These are phyloP conservation scores for Pyracantha coccinea DNA, from an alignment of 331 rosid genomes.

Conservation along the genomic window DNA sequence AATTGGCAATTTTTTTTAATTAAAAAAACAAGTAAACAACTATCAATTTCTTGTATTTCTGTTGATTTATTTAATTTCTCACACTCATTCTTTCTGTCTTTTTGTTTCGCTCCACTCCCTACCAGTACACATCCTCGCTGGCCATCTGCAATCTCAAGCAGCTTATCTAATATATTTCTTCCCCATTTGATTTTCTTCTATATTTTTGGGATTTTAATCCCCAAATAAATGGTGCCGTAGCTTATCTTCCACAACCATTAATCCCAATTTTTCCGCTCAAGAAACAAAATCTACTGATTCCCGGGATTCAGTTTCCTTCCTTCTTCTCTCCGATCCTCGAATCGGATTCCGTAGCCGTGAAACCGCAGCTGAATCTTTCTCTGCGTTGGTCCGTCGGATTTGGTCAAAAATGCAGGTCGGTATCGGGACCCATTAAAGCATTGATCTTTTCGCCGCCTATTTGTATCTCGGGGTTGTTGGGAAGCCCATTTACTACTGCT, in stretches of 20 bases:
- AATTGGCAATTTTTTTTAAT: no score
- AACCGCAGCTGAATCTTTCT: constrained; percentile 6
- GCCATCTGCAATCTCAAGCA: constrained; percentile 15
- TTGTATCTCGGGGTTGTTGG: constrained; percentile 3
- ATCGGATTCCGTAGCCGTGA: not conserved
- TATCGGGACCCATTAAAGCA: constrained; percentile 13
- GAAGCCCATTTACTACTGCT: constrained; percentile 19
- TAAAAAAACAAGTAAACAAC: not conserved
- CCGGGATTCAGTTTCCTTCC: not conserved
- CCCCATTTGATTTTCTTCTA: not conserved
- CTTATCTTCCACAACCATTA: not conserved
- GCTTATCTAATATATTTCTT: constrained; percentile 8
- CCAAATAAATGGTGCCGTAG: not conserved
- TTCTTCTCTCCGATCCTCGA: constrained; percentile 1
- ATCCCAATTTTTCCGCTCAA: not conserved
- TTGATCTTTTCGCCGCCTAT: constrained; percentile 14
- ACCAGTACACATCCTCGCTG: constrained; percentile 23
- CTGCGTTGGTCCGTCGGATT: constrained; percentile 29
- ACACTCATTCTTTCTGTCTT: constrained; percentile 31
- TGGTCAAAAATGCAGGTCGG: constrained; percentile 26
- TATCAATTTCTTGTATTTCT: not conserved
- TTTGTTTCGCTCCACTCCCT: constrained; percentile 22
- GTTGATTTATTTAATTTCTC: not conserved
- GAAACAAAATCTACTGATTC: not conserved
- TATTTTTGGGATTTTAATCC: not conserved